phyloP scores from a whole-genome alignment of 169 alveolate genomes.

The Plasmodium gonderi region DNA sequence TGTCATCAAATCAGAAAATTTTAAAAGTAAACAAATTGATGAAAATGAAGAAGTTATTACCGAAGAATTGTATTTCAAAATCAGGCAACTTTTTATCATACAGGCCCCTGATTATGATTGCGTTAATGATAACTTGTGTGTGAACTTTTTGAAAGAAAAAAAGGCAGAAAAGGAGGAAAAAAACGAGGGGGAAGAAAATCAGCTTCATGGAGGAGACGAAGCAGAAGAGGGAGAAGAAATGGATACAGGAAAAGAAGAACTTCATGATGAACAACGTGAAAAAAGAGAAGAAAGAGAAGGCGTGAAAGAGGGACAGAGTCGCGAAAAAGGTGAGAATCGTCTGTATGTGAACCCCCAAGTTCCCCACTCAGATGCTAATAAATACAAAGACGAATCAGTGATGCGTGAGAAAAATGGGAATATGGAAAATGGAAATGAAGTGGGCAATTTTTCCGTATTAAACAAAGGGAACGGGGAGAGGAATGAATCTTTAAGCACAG shows the following conservation, averaged over 20 bases:
- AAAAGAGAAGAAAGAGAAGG: neutral
- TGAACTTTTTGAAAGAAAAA: slow-evolving; percentile 20
- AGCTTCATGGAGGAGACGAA: neutral
- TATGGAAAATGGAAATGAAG: neutral
- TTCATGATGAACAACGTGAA: neutral
- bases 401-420: neutral
- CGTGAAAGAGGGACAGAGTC: neutral
- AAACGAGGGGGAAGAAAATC: neutral
- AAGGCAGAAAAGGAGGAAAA: neutral
- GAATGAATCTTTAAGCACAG: too few species aligned
- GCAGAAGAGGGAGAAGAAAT: neutral
- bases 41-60: slow-evolving; percentile 52
- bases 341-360: neutral
- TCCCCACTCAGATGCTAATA: neutral
- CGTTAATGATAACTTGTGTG: slow-evolving; percentile 59
- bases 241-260: too few species aligned
- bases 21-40: slow-evolving; percentile 40
- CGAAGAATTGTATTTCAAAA: slow-evolving; percentile 68
- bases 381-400: neutral
- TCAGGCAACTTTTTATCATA: slow-evolving; percentile 63
- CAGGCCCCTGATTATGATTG: slow-evolving; percentile 74
- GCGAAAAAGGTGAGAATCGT: neutral
- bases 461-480: too few species aligned
- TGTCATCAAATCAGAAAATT: slow-evolving; percentile 53
- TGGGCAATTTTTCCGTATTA: neutral